Evolutionary conservation across 805 yeast species (phyloP).

Genomic region (Pichia thaimueangensis): DNA sequence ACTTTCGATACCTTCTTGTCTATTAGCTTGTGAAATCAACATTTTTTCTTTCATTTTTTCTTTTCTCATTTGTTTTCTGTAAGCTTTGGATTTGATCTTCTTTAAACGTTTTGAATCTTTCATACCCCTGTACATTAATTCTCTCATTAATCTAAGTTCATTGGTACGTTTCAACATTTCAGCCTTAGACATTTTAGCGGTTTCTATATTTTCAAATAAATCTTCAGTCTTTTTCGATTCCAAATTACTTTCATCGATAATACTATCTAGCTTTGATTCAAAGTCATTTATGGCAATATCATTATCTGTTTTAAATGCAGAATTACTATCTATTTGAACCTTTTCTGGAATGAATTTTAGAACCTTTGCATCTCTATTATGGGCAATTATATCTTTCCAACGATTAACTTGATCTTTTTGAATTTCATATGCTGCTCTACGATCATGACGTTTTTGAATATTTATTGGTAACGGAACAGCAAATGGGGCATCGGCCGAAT

Average conservation of each 20-base stretch:
- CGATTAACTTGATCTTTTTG: constrained; percentile 79
- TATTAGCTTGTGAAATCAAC: constrained; percentile 49
- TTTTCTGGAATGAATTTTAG: constrained; percentile 55
- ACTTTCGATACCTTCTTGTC: constrained; percentile 34
- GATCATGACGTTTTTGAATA: constrained; percentile 76
- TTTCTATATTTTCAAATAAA: constrained; percentile 81
- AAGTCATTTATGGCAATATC: constrained; percentile 50
- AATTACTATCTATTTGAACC: constrained; percentile 42
- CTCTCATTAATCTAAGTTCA: constrained; percentile 88
- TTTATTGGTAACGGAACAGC: constrained; percentile 81
- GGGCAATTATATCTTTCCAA: constrained; percentile 81
- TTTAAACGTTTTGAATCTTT: constrained; percentile 83
- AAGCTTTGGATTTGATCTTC: constrained; percentile 90
- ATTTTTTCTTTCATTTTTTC: constrained; percentile 67
- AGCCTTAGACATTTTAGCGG: constrained; percentile 72
- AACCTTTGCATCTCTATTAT: constrained; percentile 79
- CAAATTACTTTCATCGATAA: constrained; percentile 60
- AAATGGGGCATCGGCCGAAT: constrained; percentile 34
- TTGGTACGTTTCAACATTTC: constrained; percentile 71
- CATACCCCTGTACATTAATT: constrained; percentile 93
- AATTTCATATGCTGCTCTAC: constrained; percentile 85
- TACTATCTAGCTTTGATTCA: constrained; percentile 56
- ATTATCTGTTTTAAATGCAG: constrained; percentile 45
- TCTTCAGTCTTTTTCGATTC: constrained; percentile 69
- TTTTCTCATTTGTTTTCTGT: constrained; percentile 78